phyloP scores from a whole-genome alignment of 2,329 filamentous ascomycete species.

The Nemania serpens region DNA sequence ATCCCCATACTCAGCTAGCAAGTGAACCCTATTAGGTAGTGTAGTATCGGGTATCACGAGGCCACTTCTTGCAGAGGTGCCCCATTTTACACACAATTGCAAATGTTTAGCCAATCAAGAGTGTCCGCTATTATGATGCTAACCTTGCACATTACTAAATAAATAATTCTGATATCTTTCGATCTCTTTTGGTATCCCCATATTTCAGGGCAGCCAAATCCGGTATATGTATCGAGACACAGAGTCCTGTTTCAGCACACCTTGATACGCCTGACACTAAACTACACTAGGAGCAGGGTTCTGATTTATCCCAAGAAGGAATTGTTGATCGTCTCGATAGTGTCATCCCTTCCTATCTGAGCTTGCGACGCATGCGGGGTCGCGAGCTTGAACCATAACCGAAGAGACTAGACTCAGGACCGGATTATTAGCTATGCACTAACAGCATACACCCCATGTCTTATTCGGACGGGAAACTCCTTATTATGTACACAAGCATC shows the following conservation, averaged over 20 bases:
- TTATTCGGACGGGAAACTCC: conserved; percentile 1
- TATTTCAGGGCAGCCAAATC: not conserved
- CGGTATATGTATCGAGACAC: not conserved
- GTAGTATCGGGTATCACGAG: not conserved
- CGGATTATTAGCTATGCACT: conserved; percentile 3
- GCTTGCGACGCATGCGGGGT: conserved; percentile 17
- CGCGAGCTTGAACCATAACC: not conserved
- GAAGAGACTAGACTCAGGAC: conserved; percentile 7
- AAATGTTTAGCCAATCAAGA: conserved; percentile 7
- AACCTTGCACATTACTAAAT: not conserved
- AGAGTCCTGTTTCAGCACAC: conserved; percentile 10
- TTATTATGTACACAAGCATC: not conserved
- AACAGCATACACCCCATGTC: not conserved
- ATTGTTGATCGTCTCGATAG: not conserved
- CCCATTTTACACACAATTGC: conserved; percentile 3
- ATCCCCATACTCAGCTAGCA: too few relatives aligned
- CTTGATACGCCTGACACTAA: not conserved
- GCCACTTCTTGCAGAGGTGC: conserved; percentile 14
- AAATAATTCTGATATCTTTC: not conserved
- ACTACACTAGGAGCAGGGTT: not conserved
- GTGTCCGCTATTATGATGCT: not conserved
- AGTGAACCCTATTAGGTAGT: not conserved
- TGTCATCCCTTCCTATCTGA: conserved; percentile 7
- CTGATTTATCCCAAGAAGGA: conserved; percentile 1
- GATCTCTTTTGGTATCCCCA: not conserved